Base-by-base conservation (phyloP, 805 yeast genomes). In the Wickerhamiella kurtzmanii region DNA sequence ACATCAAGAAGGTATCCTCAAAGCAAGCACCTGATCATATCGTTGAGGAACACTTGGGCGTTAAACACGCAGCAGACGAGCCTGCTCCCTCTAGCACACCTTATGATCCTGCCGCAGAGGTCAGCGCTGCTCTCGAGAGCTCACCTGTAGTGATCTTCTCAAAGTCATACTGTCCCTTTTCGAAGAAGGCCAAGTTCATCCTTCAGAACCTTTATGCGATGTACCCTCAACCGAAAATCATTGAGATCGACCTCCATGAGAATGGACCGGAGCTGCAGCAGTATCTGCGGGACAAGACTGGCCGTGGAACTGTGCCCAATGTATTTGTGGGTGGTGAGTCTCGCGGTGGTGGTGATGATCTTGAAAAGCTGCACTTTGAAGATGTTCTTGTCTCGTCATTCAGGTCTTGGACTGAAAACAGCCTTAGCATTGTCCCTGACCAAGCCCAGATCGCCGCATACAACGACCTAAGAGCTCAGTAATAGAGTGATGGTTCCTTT, bases 291-390 rank as follows among this genome's bases (percentile, higher is more conserved):
- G 68, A 71, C 44, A 63, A 72, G 48, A 77, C 95, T 3, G 94
- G 92, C 4, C 77, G 96, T 55, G 66, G 66, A 22, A 89, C 97
- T 0, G 98, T 92, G 13, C 98, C 98, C 21, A 92, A 92, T 60
- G 74, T 92, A 18, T 70, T 85, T 46, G 74, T 89, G 46, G 81
- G 79, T 47, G 81, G 82, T 6, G 62, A 73, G 21, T 79, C 89
- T 43, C 73, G 82, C 53, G 98, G 98, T 37, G 98, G 98, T 2
- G 76, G 77, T 37, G 96, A 86, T 62, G 96, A 88, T 47, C 76
- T 92, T 61, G 68, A 63, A 21, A 70, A 66, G 32, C 65, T 85
- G 48, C 87, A 84, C 57, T 67, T 70, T 18, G 66, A 70, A 1
- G 80, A 79, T 25, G 65, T 64, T 44, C 69, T 89, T 48, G 67